These are phyloP conservation scores for Acanthamoeba royreba DNA, from an alignment of 208 protist species.

Conservation along the genomic window DNA sequence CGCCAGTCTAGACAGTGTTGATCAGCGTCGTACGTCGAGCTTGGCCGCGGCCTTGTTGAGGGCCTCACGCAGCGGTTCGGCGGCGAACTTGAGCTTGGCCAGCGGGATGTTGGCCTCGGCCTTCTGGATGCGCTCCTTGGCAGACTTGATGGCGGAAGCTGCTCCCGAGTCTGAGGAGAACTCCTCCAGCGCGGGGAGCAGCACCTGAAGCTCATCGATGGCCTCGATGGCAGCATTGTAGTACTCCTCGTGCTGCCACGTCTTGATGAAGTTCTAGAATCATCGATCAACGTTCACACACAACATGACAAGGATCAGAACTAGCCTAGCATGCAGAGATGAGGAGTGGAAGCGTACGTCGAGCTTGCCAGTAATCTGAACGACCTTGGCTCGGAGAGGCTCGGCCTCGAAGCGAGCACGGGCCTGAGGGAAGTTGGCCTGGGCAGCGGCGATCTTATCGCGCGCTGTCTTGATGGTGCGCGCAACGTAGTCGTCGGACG, in stretches of 20 bases:
- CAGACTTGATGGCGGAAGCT: neutral
- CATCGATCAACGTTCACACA: neutral
- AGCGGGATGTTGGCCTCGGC: neutral
- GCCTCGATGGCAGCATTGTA: neutral
- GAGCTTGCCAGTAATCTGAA: neutral
- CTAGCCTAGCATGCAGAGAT: neutral
- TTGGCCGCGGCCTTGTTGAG: neutral
- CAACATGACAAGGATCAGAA: neutral
- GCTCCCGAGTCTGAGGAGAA: neutral
- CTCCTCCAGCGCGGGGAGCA: neutral
- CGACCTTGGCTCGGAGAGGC: neutral
- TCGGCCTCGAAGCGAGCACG: neutral
- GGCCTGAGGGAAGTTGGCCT: slow-evolving; percentile 34
- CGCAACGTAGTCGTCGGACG: neutral
- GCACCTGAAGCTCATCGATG: neutral
- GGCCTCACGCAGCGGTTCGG: neutral
- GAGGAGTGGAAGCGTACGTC: neutral
- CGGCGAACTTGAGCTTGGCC: neutral
- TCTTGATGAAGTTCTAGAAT: slow-evolving; percentile 47
- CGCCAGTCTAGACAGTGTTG: neutral
- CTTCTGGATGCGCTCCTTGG: neutral
- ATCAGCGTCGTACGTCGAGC: neutral
- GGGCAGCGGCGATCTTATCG: neutral
- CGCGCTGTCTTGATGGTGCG: neutral
- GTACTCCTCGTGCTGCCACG: slow-evolving; percentile 41